Base-by-base conservation (phyloP, 805 yeast genomes). In the Kluyveromyces aestuarii region DNA sequence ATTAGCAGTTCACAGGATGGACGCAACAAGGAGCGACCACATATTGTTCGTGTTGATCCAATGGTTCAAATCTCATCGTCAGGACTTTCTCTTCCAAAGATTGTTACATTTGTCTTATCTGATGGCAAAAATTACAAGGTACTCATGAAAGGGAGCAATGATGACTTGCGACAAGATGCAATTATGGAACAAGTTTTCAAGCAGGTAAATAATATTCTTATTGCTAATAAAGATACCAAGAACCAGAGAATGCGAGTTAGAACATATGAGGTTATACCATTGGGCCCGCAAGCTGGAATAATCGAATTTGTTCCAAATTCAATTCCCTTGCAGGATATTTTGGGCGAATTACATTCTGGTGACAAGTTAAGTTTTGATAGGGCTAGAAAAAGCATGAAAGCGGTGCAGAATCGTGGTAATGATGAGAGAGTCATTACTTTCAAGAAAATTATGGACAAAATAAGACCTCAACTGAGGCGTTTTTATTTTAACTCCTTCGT, bases 131-230 rank as follows among this genome's bases (percentile, higher is more conserved):
- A 49, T 0, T 82, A 78, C 50, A 78, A 72, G 48, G 74, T 84
- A 60, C 69, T 93, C 17, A 68, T 90, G 54, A 93, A 93, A 61
- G 87, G 87, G 25, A 89, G 95, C 6, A 76, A 87, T 9, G 99
- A 93, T 67, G 99, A 93, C 66, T 69, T 93, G 46, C 71, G 98
- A 46, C 99, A 95, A 66, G 99, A 93, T 67, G 86, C 96, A 0
- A 87, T 93, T 49, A 95, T 93, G 99, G 95, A 91, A 63, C 98
- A 93, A 62, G 98, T 91, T 1, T 93, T 95, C 64, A 84, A 76
- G 18, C 87, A 89, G 58, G 96, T 89, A 14, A 89, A 90, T 59
- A 66, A 71, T 13, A 75, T 88, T 37, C 73, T 91, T 48, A 63
- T 56, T 10, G 69, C 69, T 21, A 80, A 86, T 58, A 72, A 73